Base-by-base conservation (phyloP, 1,284 basidiomycete genomes). In the Apiotrichum veenhuisii region DNA sequence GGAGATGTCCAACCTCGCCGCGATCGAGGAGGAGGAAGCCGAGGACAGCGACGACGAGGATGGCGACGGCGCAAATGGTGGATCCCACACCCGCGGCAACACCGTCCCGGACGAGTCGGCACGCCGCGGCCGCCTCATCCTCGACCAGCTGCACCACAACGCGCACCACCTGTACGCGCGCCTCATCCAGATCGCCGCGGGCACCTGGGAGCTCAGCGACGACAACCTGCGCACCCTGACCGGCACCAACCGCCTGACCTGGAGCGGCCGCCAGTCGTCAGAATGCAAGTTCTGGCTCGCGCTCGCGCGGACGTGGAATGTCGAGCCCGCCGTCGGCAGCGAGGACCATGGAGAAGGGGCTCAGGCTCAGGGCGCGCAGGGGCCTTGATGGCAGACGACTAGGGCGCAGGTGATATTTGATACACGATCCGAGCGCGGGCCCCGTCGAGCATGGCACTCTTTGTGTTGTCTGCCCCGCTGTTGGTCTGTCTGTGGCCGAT, bases 71-170 rank as follows among this genome's bases (percentile, higher is more conserved):
- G 52, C 42, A 3, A 50, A 52, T 17, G 11, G 14, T n/a, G 34
- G 23, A 12, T 23, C 22, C 11, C 44, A 38, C 23, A 18, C 48
- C 1, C 46, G 52, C 7, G 22, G 37, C 27, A 34, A 18, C 26
- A 38, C 23, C 4, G 23, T 59, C 11, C 45, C 54, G 12, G 62
- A 63, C 46, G 69, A 71, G 52, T 60, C 65, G 1, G 59, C 69
- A 0, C 57, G 68, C 38, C 57, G 65, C 34, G 72, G 71, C 1
- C 58, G 66, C 37, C 61, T 73, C 18, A 65, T 75, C 20, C 56
- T 75, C 5, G 57, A 69, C 42, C 71, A 72, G 59, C 55, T 75
- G 27, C 65, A 70, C 46, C 73, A 75, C 56, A 67, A 73, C 42
- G 66, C 71, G 12, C 69, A 69, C 58, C 73, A 75, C 59, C 61